Evolutionary conservation across 2,329 filamentous ascomycete genomes (phyloP).

Genomic region (Aspergillus awamori): DNA sequence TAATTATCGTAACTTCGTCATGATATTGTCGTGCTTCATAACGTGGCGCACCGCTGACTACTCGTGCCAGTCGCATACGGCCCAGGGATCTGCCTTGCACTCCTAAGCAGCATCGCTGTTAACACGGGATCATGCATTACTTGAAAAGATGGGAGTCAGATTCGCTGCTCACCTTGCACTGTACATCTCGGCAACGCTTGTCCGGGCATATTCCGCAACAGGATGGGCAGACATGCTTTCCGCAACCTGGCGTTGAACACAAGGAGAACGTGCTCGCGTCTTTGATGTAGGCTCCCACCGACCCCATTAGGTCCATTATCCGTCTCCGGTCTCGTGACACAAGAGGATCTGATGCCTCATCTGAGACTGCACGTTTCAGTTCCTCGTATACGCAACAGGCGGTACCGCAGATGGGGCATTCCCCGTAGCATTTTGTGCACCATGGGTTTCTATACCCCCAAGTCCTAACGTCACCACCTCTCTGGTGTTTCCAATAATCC

Average conservation of each 20-base stretch:
- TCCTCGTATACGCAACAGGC: conserved; percentile 38
- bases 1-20: conserved; percentile 1
- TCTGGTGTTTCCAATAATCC: conserved; percentile 4
- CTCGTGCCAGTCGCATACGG: conserved; percentile 38
- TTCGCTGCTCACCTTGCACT: conserved; percentile 33
- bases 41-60: conserved; percentile 12
- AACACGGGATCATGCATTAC: neutral
- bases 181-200: conserved; percentile 36
- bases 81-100: conserved; percentile 40
- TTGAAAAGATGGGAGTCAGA: neutral
- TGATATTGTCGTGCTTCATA: conserved; percentile 27
- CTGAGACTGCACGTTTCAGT: conserved; percentile 7
- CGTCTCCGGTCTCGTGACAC: conserved; percentile 18
- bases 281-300: conserved; percentile 26
- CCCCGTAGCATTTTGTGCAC: conserved; percentile 32
- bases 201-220: conserved; percentile 41
- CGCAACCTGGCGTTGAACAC: conserved; percentile 36
- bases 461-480: conserved; percentile 21
- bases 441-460: conserved; percentile 38
- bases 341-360: conserved; percentile 20
- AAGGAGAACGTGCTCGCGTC: conserved; percentile 37
- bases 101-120: conserved; percentile 22
- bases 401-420: conserved; percentile 33
- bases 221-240: conserved; percentile 35
- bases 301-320: conserved; percentile 27